Evolutionary conservation across 768 basidiomycete genomes (phyloP).

Genomic region (Boletus reticulatus): DNA sequence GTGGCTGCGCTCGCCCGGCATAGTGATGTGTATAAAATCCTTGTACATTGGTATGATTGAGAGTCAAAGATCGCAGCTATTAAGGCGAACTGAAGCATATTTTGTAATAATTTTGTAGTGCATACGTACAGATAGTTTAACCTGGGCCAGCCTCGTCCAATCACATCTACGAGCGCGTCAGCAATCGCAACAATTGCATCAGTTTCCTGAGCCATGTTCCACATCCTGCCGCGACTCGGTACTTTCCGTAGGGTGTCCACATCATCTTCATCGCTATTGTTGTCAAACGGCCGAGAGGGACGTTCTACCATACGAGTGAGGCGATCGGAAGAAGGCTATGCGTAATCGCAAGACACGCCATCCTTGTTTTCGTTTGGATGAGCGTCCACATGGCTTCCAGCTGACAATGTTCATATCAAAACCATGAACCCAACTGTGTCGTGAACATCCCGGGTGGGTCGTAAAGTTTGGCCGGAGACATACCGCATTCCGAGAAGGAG

Average conservation of each 20-base stretch:
- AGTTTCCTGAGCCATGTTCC: not conserved
- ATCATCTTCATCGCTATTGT: not conserved
- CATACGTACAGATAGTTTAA: too few relatives aligned
- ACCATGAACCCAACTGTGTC: too few relatives aligned
- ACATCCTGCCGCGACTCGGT: not conserved
- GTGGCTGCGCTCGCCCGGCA: too few relatives aligned
- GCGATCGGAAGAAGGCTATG: conserved; percentile 16
- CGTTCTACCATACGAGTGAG: conserved; percentile 16
- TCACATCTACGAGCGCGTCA: not conserved
- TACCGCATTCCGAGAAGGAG: not conserved
- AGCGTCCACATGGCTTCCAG: conserved; percentile 1
- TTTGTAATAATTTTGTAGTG: too few relatives aligned
- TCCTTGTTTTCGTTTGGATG: not conserved
- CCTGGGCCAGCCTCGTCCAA: not conserved
- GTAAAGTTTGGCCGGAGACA: too few relatives aligned
- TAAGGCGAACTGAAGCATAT: too few relatives aligned
- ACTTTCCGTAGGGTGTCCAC: not conserved
- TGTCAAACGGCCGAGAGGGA: not conserved
- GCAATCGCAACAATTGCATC: not conserved
- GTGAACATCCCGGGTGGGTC: too few relatives aligned
- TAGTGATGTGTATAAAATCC: too few relatives aligned
- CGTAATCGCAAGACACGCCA: conserved; percentile 11
- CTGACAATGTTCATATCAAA: too few relatives aligned
- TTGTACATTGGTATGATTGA: too few relatives aligned
- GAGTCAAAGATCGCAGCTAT: too few relatives aligned